Percentiles rank a stretch among this genome's conserved stretches.
Evolutionary conservation across 345 rosid genomes (phyloP).

Genomic region (Eutrema yunnanense): DNA sequence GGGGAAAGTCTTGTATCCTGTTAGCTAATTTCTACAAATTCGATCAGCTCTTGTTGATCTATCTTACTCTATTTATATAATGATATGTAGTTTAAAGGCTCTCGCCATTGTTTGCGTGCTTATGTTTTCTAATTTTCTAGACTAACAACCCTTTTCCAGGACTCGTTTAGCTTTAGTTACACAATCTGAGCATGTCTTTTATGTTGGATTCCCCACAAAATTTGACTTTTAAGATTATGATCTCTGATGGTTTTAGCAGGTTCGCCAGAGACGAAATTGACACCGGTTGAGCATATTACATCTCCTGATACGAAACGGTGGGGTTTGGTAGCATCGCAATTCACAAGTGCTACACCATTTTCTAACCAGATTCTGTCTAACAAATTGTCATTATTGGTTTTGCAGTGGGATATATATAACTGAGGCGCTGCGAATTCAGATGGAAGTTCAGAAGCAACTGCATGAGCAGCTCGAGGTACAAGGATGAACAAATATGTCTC

Average conservation of each 20-base stretch:
- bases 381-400: neutral
- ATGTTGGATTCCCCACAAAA: neutral
- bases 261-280: constrained; percentile 48
- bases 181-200: too few relatives aligned
- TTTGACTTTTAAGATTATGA: neutral
- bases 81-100: neutral
- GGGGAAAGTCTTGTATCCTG: neutral
- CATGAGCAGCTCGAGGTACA: constrained; percentile 61
- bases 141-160: too few relatives aligned
- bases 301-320: constrained; percentile 74
- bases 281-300: constrained; percentile 55
- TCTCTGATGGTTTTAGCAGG: constrained; percentile 40
- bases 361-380: neutral
- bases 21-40: neutral
- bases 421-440: constrained; percentile 82
- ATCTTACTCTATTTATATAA: neutral
- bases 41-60: neutral
- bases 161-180: too few relatives aligned
- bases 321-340: constrained; percentile 24
- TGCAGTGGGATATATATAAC: constrained; percentile 69
- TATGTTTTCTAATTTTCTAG: too few relatives aligned
- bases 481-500: neutral
- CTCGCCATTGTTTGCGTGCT: neutral
- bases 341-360: neutral
- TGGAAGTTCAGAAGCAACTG: constrained; percentile 86